Conservation (phyloP, 495 filamentous ascomycete species). For the Daldinia vernicosa region DNA sequence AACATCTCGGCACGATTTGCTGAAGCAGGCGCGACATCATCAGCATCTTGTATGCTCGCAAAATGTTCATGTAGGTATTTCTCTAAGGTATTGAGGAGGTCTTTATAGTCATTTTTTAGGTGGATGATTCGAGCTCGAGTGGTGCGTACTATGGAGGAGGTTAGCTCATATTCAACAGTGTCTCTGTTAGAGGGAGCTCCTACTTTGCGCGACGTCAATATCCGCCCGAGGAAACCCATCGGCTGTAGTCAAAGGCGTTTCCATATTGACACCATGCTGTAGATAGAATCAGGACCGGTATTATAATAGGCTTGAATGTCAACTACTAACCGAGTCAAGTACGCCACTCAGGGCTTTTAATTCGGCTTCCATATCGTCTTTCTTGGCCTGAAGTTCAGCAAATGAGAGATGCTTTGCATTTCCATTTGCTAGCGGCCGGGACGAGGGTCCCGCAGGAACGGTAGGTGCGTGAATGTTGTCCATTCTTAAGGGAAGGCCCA, state of each 20-base stretch:
- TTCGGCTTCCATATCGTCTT: conserved; percentile 84
- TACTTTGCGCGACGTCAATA: conserved; percentile 95
- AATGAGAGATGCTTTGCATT: conserved; percentile 66
- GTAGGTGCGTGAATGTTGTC: conserved; percentile 79
- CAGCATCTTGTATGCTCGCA: conserved; percentile 57
- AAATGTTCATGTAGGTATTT: conserved; percentile 82
- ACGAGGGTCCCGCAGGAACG: conserved; percentile 75
- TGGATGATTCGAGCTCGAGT: conserved; percentile 89
- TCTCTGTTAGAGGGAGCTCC: conserved; percentile 29
- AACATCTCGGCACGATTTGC: conserved; percentile 41
- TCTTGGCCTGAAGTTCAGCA: conserved; percentile 68
- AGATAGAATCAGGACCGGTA: conserved; percentile 23
- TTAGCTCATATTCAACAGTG: conserved; percentile 19
- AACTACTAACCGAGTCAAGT: conserved; percentile 77
- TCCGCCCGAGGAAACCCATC: conserved; percentile 95
- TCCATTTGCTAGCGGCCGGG: conserved; percentile 63
- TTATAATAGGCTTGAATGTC: not conserved
- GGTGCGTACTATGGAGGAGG: conserved; percentile 73
- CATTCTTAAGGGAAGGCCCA: conserved; percentile 60
- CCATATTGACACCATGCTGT: conserved; percentile 94
- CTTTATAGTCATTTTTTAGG: conserved; percentile 92
- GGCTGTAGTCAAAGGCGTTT: conserved; percentile 82
- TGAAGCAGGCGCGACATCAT: conserved; percentile 31
- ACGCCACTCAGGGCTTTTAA: conserved; percentile 84
- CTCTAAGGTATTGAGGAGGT: conserved; percentile 83